Percentiles rank a stretch among this genome's conserved stretches.
phyloP scores from a whole-genome alignment of 768 basidiomycete species.

The Gymnopilus dilepis region DNA sequence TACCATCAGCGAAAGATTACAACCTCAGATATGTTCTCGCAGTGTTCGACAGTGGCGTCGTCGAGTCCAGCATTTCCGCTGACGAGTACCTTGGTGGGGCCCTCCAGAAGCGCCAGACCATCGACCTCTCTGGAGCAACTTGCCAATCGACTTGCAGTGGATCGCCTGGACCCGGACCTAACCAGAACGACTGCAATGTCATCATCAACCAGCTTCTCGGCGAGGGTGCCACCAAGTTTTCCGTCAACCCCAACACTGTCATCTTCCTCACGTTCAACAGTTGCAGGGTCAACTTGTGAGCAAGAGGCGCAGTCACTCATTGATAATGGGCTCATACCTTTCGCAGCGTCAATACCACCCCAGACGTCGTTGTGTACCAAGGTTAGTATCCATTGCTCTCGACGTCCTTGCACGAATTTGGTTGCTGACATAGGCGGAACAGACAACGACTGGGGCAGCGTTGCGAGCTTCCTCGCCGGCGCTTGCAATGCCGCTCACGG shows the following conservation, averaged over 20 bases:
- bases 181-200: slow-evolving; percentile 2
- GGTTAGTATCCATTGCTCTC: neutral
- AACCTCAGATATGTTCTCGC: neutral
- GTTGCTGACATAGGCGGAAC: neutral
- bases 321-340: neutral
- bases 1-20: neutral
- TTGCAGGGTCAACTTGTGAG: slow-evolving; percentile 5
- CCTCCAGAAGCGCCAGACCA: neutral
- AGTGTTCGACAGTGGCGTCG: neutral
- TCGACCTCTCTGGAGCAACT: slow-evolving; percentile 1
- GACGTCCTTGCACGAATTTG: neutral
- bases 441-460: slow-evolving; percentile 9
- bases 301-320: neutral
- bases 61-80: neutral
- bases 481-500: slow-evolving; percentile 4
- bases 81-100: neutral
- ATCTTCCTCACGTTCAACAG: slow-evolving; percentile 1
- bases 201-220: slow-evolving; percentile 1
- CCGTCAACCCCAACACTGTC: slow-evolving; percentile 1
- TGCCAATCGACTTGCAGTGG: slow-evolving; percentile 9
- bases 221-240: neutral
- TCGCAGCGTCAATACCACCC: neutral
- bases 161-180: neutral
- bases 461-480: slow-evolving; percentile 1
- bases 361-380: neutral